These are phyloP conservation scores for Mycena crocata DNA, from an alignment of 768 basidiomycete species.

Conservation along the genomic window DNA sequence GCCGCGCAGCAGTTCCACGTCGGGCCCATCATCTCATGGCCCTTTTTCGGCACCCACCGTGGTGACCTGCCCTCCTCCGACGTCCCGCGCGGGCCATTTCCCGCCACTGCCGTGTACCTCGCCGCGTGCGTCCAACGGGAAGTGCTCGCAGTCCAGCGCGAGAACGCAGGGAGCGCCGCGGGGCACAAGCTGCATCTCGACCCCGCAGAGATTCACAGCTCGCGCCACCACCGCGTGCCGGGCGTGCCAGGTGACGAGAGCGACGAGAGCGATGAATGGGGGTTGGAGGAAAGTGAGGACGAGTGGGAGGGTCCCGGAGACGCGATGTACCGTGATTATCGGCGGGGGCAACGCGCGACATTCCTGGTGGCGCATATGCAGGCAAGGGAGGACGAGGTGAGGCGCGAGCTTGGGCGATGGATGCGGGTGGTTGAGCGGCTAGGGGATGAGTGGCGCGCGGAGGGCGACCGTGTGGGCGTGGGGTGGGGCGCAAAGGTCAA, in stretches of 20 bases:
- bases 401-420: constrained; percentile 80
- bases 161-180: constrained; percentile 82
- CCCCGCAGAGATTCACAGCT: constrained; percentile 79
- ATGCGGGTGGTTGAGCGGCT: constrained; percentile 74
- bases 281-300: constrained; percentile 80
- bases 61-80: constrained; percentile 81
- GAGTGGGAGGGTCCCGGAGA: constrained; percentile 85
- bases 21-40: constrained; percentile 90
- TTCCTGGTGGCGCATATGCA: constrained; percentile 80
- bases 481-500: constrained; percentile 32
- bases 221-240: constrained; percentile 74
- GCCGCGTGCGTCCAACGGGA: constrained; percentile 78
- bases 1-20: constrained; percentile 61
- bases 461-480: constrained; percentile 26
- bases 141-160: constrained; percentile 75
- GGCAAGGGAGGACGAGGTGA: constrained; percentile 70
- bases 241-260: constrained; percentile 80
- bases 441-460: constrained; percentile 42
- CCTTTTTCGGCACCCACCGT: constrained; percentile 88
- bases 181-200: constrained; percentile 85
- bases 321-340: constrained; percentile 84
- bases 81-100: constrained; percentile 86
- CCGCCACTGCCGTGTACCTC: constrained; percentile 68
- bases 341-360: constrained; percentile 82
- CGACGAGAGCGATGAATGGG: constrained; percentile 85